Evolutionary conservation across 2,329 filamentous ascomycete genomes (phyloP).

Genomic region (Diaporthe destruens): DNA sequence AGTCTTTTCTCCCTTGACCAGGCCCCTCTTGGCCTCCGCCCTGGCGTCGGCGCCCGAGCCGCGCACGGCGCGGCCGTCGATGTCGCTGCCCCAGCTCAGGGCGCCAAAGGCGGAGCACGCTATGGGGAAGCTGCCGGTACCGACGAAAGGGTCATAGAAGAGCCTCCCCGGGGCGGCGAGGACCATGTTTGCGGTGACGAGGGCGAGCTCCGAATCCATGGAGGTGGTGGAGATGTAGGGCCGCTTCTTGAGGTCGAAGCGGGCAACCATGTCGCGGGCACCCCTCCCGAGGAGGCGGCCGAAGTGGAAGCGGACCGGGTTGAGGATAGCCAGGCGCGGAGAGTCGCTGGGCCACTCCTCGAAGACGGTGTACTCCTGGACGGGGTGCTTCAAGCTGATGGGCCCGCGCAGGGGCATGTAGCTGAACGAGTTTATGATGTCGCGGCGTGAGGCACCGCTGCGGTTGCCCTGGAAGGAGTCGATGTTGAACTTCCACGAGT

Average conservation of each 20-base stretch:
- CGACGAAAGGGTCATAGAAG: slow-evolving; percentile 95
- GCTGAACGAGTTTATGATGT: slow-evolving; percentile 83
- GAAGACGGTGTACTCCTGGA: slow-evolving; percentile 82
- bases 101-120: slow-evolving; percentile 93
- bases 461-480: slow-evolving; percentile 86
- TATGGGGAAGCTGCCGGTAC: slow-evolving; percentile 92
- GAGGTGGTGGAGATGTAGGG: slow-evolving; percentile 95
- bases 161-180: slow-evolving; percentile 85
- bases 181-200: slow-evolving; percentile 92
- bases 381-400: slow-evolving; percentile 80
- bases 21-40: slow-evolving; percentile 49
- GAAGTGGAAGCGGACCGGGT: slow-evolving; percentile 75
- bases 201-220: slow-evolving; percentile 94
- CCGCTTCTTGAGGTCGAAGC: slow-evolving; percentile 92
- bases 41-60: slow-evolving; percentile 68
- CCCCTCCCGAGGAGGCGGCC: slow-evolving; percentile 78
- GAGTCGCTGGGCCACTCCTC: slow-evolving; percentile 80
- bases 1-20: slow-evolving; percentile 58
- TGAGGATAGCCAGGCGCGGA: slow-evolving; percentile 59
- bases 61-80: slow-evolving; percentile 89
- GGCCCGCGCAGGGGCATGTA: slow-evolving; percentile 84
- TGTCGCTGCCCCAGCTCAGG: slow-evolving; percentile 86
- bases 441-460: slow-evolving; percentile 70
- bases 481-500: slow-evolving; percentile 85
- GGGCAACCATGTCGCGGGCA: slow-evolving; percentile 75